Percentiles rank a stretch among this genome's conserved stretches.
phyloP scores from a whole-genome alignment of 202 grass and related monocot species.

The Zoysia matrella region DNA sequence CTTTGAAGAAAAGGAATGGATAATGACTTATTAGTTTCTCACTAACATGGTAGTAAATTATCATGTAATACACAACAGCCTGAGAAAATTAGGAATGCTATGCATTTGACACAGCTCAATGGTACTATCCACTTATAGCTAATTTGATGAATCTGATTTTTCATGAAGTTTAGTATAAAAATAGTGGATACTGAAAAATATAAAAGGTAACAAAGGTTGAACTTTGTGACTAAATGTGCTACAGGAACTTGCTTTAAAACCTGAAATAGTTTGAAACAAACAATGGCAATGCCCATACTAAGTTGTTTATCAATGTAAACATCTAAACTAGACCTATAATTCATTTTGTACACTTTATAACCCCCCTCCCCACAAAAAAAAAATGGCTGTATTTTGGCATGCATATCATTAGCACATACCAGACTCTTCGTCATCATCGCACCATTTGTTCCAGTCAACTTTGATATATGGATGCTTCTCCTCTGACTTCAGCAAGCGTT shows the following conservation, averaged over 20 bases:
- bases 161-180: not conserved
- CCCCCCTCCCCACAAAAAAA: not conserved
- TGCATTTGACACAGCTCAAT: not conserved
- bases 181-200: not conserved
- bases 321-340: not conserved
- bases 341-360: not conserved
- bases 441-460: constrained; percentile 99
- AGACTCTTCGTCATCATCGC: constrained; percentile 94
- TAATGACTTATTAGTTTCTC: not conserved
- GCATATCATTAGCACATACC: constrained; percentile 52
- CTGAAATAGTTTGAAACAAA: not conserved
- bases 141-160: constrained; percentile 13
- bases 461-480: constrained; percentile 96
- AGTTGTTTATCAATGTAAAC: constrained; percentile 16
- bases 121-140: not conserved
- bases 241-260: not conserved
- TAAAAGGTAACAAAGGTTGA: not conserved
- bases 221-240: constrained; percentile 7
- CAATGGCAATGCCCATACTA: not conserved
- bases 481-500: constrained; percentile 81
- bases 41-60: not conserved
- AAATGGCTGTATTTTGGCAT: constrained; percentile 9
- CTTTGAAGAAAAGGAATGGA: not conserved
- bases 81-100: not conserved
- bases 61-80: not conserved